phyloP scores from a whole-genome alignment of 495 filamentous ascomycete genomes.

The Penicillium macrosclerotiorum region DNA sequence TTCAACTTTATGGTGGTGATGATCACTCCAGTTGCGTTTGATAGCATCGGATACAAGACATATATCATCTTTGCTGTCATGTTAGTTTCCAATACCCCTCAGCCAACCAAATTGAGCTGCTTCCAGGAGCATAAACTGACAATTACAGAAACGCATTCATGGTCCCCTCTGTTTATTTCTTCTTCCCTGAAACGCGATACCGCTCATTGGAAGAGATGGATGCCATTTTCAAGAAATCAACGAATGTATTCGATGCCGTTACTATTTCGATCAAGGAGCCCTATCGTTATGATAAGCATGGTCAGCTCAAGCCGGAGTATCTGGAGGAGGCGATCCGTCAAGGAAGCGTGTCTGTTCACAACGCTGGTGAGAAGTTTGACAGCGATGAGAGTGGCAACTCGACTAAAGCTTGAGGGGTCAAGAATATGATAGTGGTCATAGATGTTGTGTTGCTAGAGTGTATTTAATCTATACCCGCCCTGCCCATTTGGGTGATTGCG shows the following conservation, averaged over 20 bases:
- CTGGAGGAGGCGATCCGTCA: conserved; percentile 23
- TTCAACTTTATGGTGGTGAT: conserved; percentile 55
- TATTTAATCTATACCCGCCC: no score
- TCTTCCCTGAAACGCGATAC: conserved; percentile 70
- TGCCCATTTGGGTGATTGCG: no score
- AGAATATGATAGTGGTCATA: no score
- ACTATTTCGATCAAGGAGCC: conserved; percentile 57
- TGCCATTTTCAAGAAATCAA: conserved; percentile 63
- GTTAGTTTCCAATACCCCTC: conserved; percentile 3
- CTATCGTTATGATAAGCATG: conserved; percentile 65
- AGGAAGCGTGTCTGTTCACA: conserved; percentile 9
- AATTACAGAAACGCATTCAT: conserved; percentile 19
- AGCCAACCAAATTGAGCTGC: neutral
- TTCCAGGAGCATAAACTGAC: conserved; percentile 6
- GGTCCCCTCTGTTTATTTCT: conserved; percentile 51
- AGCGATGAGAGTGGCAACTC: conserved; percentile 49
- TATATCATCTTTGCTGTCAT: conserved; percentile 62
- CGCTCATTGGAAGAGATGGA: conserved; percentile 74
- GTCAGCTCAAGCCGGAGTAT: conserved; percentile 48
- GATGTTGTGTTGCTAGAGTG: no score
- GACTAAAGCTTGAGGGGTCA: no score
- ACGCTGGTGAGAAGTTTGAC: conserved; percentile 23
- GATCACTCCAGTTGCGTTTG: conserved; percentile 62
- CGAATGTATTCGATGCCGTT: conserved; percentile 55
- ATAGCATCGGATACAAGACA: conserved; percentile 61